Percentiles rank a stretch among this genome's conserved stretches.
Evolutionary conservation across 2,329 filamentous ascomycete species (phyloP).

Genomic region (Neofusicoccum cordaticola): DNA sequence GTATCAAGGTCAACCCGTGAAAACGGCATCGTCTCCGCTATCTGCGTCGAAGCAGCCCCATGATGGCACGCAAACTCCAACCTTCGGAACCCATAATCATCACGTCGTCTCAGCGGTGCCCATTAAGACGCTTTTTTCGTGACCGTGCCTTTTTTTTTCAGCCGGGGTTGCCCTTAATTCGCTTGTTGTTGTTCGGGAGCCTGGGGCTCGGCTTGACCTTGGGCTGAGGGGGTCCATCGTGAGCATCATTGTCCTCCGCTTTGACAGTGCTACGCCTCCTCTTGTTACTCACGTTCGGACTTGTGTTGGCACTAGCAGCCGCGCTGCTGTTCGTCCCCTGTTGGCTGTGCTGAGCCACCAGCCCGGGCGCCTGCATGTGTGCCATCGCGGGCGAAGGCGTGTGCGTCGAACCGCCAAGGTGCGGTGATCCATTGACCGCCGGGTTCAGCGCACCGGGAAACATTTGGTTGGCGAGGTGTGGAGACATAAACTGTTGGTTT

Average conservation of each 20-base stretch:
- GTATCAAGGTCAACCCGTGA: slow-evolving; percentile 12
- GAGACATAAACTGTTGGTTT: slow-evolving; percentile 54
- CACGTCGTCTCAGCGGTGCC: slow-evolving; percentile 14
- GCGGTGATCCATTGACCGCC: slow-evolving; percentile 51
- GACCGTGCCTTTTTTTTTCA: background rate
- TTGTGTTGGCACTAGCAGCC: slow-evolving; percentile 59
- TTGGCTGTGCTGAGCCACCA: slow-evolving; percentile 58
- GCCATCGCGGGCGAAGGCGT: slow-evolving; percentile 46
- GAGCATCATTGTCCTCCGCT: slow-evolving; percentile 53
- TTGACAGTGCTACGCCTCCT: slow-evolving; percentile 61
- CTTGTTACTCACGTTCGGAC: slow-evolving; percentile 60
- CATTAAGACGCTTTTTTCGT: slow-evolving; percentile 12
- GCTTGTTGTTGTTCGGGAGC: slow-evolving; percentile 36
- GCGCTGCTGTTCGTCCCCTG: slow-evolving; percentile 54
- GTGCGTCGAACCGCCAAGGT: slow-evolving; percentile 36
- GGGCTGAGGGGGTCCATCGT: slow-evolving; percentile 31
- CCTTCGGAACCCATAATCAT: slow-evolving; percentile 5
- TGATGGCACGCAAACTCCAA: background rate
- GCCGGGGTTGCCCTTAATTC: slow-evolving; percentile 19
- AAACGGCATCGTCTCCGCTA: slow-evolving; percentile 5
- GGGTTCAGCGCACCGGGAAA: slow-evolving; percentile 46
- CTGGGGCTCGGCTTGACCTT: slow-evolving; percentile 53
- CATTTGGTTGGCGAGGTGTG: slow-evolving; percentile 49
- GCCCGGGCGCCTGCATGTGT: slow-evolving; percentile 35
- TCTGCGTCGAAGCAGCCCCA: slow-evolving; percentile 3